phyloP scores from a whole-genome alignment of 1,139 yeast species.

The Nematodospora anomalae region DNA sequence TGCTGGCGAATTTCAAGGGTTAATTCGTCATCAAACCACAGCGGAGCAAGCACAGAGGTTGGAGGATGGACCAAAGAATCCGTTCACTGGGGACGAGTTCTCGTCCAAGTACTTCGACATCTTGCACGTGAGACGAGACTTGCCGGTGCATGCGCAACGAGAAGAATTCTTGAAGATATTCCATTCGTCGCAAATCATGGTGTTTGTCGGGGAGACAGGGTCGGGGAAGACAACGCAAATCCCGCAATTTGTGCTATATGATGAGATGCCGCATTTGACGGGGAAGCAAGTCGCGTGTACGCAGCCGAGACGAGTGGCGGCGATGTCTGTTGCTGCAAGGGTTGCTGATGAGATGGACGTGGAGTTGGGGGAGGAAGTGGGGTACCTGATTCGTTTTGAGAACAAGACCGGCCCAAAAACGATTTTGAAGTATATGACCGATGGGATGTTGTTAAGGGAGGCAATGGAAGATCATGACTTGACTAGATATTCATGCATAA shows the following conservation, averaged over 20 bases:
- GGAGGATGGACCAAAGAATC: slow-evolving; percentile 67
- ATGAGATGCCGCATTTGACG: slow-evolving; percentile 80
- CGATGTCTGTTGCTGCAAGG: slow-evolving; percentile 95
- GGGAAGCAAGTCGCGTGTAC: slow-evolving; percentile 93
- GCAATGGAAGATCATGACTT: slow-evolving; percentile 95
- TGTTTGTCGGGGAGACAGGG: slow-evolving; percentile 98
- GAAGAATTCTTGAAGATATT: slow-evolving; percentile 81
- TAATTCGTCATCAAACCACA: slow-evolving; percentile 68
- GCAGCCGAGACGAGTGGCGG: slow-evolving; percentile 97
- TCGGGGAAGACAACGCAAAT: slow-evolving; percentile 97
- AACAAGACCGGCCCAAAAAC: slow-evolving; percentile 81
- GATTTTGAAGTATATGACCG: slow-evolving; percentile 93
- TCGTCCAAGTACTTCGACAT: slow-evolving; percentile 72
- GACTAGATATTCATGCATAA: slow-evolving; percentile 80
- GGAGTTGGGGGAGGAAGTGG: slow-evolving; percentile 85
- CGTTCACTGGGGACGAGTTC: slow-evolving; percentile 71
- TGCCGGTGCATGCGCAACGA: slow-evolving; percentile 94
- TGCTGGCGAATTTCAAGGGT: slow-evolving; percentile 56
- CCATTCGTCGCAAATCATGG: slow-evolving; percentile 91
- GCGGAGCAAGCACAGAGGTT: slow-evolving; percentile 64
- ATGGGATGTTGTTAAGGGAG: slow-evolving; percentile 96
- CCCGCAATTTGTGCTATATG: slow-evolving; percentile 92
- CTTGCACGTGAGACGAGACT: slow-evolving; percentile 71
- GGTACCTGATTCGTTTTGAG: slow-evolving; percentile 91
- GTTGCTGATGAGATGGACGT: slow-evolving; percentile 98